Base-by-base conservation (phyloP, 192 early-diverging fungal genomes). In the Thamnidium elegans region DNA sequence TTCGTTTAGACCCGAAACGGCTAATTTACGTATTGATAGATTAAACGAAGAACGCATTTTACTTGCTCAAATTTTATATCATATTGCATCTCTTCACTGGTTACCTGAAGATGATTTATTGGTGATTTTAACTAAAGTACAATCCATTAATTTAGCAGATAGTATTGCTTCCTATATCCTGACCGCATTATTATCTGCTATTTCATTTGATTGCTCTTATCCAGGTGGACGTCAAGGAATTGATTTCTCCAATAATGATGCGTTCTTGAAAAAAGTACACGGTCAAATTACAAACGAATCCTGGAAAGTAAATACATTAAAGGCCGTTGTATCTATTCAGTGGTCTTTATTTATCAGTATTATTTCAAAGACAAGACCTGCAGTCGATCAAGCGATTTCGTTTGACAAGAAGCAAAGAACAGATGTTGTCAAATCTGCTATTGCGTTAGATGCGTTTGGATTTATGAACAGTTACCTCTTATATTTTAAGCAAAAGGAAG, bases 391-490 rank as follows among this genome's bases (percentile, higher is more conserved):
- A 47, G 55, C 69, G 9, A 67, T 83, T 39, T 74, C 78, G 1
- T n/a, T 75, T 19, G 63, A 73, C 17, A 66, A 77, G 46, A 72
- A 73, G 3, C 70, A 73, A 13, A 65, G 86, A 11, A 75, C 80
- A 47, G 58, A 58, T 45, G 75, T 86, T 19, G 79, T 80, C 5
- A 75, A 85, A 60, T 78, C 75, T 17, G 86, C 84, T 2, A 78
- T 85, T 14, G 68, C 70, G 23, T 71, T 76, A 52, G 72, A 81
- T 52, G 83, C 81, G 0, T 88, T 89, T 34, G 81, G 79, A 36
- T 89, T 89, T 69, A 83, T 85, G 19, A 81, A 78, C 21, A 78
- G 84, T 65, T 87, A 88, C 63, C 68, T 89, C 9, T 76, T 92
- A 17, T 79, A 77, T 13, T 83, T 81, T 63, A 66, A 68, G 61